phyloP scores from a whole-genome alignment of 139 green algal genomes.

The Diplosphaera chodatii region DNA sequence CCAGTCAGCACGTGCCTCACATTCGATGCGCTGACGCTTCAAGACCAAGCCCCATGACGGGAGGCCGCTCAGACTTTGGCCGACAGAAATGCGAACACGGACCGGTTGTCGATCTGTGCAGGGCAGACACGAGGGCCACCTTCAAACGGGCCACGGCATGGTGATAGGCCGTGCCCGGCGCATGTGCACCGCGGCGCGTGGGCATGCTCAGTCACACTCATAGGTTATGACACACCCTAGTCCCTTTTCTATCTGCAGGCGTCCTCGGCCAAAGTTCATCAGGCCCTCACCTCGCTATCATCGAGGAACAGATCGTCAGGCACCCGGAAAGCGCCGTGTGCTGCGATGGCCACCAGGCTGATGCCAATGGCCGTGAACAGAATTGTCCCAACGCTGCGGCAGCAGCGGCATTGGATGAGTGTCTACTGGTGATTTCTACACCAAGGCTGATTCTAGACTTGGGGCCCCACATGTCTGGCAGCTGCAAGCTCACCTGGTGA shows the following conservation, averaged over 20 bases:
- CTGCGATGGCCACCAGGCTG: conserved; percentile 50
- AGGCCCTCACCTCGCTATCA: conserved; percentile 42
- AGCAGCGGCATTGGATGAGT: too few species aligned
- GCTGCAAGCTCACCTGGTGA: conserved; percentile 82
- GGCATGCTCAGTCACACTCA: too few species aligned
- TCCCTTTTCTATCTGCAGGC: too few species aligned
- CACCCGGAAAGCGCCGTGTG: conserved; percentile 65
- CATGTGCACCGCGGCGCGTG: neutral
- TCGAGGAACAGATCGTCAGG: conserved; percentile 88
- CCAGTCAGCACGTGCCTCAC: neutral
- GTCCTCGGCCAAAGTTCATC: too few species aligned
- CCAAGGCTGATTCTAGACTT: too few species aligned
- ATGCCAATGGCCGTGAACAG: conserved; percentile 80
- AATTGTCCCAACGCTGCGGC: conserved; percentile 70
- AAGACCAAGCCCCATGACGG: too few species aligned
- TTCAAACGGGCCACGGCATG: neutral
- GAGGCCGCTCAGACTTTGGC: neutral
- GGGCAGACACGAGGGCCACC: neutral
- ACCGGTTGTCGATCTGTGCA: neutral
- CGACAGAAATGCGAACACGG: neutral
- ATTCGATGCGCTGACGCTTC: too few species aligned
- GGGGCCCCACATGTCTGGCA: too few species aligned
- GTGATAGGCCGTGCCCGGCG: neutral
- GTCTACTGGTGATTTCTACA: too few species aligned
- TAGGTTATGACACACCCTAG: too few species aligned